Percentiles rank a stretch among this genome's conserved stretches.
Evolutionary conservation across 495 filamentous ascomycete species (phyloP).

Genomic region (Usnea hakonensis): DNA sequence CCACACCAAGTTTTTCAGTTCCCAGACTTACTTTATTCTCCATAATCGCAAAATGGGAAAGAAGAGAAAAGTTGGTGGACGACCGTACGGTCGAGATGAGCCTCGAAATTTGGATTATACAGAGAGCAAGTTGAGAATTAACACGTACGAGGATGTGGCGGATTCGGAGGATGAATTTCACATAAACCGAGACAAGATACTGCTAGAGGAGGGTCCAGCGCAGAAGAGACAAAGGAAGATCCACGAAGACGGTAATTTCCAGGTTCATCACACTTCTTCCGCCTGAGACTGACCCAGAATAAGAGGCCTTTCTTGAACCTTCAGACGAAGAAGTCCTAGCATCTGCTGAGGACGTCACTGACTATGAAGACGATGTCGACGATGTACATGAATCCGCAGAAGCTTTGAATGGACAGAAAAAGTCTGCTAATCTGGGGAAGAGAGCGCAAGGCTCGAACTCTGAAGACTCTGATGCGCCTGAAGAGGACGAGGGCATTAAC

Average conservation of each 20-base stretch:
- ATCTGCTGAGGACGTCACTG: conserved; percentile 42
- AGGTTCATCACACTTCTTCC: background rate
- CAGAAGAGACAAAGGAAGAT: conserved; percentile 65
- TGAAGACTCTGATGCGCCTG: conserved; percentile 37
- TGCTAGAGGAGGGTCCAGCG: conserved; percentile 71
- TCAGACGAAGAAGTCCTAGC: conserved; percentile 87
- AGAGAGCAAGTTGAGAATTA: conserved; percentile 47
- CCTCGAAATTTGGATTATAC: conserved; percentile 44
- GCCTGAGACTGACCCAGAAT: background rate
- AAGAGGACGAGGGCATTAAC: conserved; percentile 65
- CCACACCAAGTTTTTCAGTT: conserved; percentile 33
- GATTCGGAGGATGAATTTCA: conserved; percentile 91
- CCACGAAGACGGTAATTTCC: conserved; percentile 50
- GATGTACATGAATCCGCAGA: conserved; percentile 40
- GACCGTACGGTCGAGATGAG: conserved; percentile 26
- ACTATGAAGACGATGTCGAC: conserved; percentile 46
- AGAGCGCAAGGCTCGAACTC: conserved; percentile 23
- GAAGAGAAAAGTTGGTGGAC: conserved; percentile 66
- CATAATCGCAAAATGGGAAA: conserved; percentile 52
- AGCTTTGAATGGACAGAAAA: conserved; percentile 30
- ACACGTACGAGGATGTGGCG: conserved; percentile 45
- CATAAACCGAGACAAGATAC: conserved; percentile 70
- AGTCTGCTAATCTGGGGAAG: background rate
- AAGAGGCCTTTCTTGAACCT: conserved; percentile 53
- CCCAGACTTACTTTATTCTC: conserved; percentile 19